Percentiles rank a stretch among this genome's conserved stretches.
Conservation (phyloP, 2,329 filamentous ascomycete genomes). For the Rutstroemia sp. region DNA sequence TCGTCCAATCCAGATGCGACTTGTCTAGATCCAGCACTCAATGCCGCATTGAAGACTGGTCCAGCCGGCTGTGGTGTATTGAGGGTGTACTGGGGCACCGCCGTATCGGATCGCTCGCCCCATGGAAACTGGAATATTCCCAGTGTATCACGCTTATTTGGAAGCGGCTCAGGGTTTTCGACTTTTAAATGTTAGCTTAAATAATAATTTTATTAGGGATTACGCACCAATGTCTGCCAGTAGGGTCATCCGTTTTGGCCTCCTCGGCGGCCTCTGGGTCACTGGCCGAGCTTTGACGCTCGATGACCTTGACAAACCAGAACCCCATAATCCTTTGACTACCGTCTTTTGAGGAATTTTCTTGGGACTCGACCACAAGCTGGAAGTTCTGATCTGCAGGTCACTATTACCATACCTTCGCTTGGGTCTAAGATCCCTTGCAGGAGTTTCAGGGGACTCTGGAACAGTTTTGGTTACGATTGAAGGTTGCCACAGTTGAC, state of each 20-base stretch:
- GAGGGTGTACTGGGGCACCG: slow-evolving; percentile 35
- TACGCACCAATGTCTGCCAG: slow-evolving; percentile 49
- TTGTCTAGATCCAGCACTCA: slow-evolving; percentile 22
- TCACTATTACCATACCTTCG: slow-evolving; percentile 13
- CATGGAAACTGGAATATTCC: slow-evolving; percentile 61
- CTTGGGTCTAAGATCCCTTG: slow-evolving; percentile 22
- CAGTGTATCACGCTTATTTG: slow-evolving; percentile 49
- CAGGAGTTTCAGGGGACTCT: slow-evolving; percentile 21
- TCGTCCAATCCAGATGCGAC: slow-evolving; percentile 19
- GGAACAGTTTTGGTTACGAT: not conserved
- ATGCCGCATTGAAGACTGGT: slow-evolving; percentile 17
- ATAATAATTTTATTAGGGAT: no score
- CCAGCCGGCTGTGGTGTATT: slow-evolving; percentile 15
- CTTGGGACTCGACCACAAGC: slow-evolving; percentile 25
- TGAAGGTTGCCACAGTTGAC: slow-evolving; percentile 1
- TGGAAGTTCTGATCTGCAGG: slow-evolving; percentile 20
- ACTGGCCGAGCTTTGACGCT: slow-evolving; percentile 35
- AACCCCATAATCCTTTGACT: slow-evolving; percentile 26
- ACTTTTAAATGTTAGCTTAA: slow-evolving; percentile 27
- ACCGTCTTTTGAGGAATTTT: slow-evolving; percentile 12
- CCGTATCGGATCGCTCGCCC: slow-evolving; percentile 55
- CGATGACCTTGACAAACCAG: slow-evolving; percentile 21
- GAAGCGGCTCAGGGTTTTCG: slow-evolving; percentile 52
- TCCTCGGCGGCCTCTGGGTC: slow-evolving; percentile 47
- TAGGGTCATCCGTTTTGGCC: slow-evolving; percentile 47